These are phyloP conservation scores for Acidomyces sp. DNA, from an alignment of 495 filamentous ascomycete genomes.

Conservation along the genomic window DNA sequence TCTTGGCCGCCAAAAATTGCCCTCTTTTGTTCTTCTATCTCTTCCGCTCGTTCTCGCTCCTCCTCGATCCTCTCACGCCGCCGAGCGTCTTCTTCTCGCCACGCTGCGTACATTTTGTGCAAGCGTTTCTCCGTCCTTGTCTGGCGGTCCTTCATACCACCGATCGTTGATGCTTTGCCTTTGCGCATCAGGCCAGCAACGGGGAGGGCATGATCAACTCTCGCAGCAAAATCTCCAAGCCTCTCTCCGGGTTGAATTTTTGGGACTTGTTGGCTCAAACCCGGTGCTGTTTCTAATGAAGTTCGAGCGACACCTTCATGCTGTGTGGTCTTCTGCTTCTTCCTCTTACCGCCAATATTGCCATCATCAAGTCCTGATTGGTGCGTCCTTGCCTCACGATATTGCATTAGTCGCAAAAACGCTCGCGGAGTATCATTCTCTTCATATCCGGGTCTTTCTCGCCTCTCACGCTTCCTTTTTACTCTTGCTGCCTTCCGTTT, in stretches of 20 bases:
- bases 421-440: constrained; percentile 75
- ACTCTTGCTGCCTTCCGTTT: constrained; percentile 26
- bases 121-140: constrained; percentile 76
- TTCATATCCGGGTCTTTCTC: constrained; percentile 21
- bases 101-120: constrained; percentile 65
- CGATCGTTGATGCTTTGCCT: constrained; percentile 26
- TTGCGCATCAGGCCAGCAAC: constrained; percentile 37
- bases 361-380: constrained; percentile 56
- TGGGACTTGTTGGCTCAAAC: constrained; percentile 29
- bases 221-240: constrained; percentile 66
- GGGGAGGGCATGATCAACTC: constrained; percentile 78
- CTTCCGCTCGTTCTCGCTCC: constrained; percentile 48
- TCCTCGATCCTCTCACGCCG: constrained; percentile 46
- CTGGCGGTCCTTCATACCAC: constrained; percentile 42
- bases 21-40: constrained; percentile 43
- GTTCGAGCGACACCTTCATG: background rate
- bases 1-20: constrained; percentile 38
- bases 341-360: constrained; percentile 24
- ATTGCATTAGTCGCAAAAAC: constrained; percentile 70
- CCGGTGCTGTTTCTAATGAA: background rate
- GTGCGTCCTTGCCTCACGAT: constrained; percentile 40
- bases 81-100: constrained; percentile 55
- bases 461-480: constrained; percentile 35
- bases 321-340: constrained; percentile 32
- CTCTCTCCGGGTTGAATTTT: constrained; percentile 72